Evolutionary conservation across 371 early-diverging fungal genomes (phyloP).

Genomic region (Mucor plumbeus): DNA sequence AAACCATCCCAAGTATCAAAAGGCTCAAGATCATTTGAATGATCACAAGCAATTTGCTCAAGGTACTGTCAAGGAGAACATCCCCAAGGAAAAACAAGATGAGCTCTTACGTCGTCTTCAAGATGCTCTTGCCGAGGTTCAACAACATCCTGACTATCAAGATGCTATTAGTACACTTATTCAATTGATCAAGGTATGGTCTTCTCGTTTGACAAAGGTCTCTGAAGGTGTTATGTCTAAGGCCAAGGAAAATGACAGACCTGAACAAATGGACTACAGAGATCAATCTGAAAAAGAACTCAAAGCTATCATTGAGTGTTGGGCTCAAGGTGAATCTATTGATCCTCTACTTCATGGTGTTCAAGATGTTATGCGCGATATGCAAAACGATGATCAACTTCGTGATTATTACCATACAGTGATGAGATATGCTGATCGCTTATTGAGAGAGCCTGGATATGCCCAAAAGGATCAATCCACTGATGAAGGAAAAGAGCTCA

Average conservation of each 20-base stretch:
- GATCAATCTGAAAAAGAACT: constrained; percentile 46
- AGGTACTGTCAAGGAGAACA: constrained; percentile 29
- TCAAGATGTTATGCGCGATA: constrained; percentile 36
- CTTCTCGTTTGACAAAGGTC: constrained; percentile 31
- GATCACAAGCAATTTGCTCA: constrained; percentile 23
- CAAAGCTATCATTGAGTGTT: constrained; percentile 58
- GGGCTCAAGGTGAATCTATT: constrained; percentile 57
- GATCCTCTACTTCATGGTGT: constrained; percentile 48
- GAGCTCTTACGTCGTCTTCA: constrained; percentile 52
- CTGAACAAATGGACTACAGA: constrained; percentile 18
- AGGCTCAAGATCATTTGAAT: background rate
- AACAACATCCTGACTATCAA: constrained; percentile 58
- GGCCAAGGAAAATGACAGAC: constrained; percentile 16
- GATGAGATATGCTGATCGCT: constrained; percentile 26
- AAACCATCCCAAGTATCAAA: constrained; percentile 11
- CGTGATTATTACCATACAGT: constrained; percentile 42
- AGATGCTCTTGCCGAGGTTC: constrained; percentile 49
- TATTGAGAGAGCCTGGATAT: constrained; percentile 40
- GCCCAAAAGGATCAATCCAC: constrained; percentile 30
- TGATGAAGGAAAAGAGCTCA: constrained; percentile 36
- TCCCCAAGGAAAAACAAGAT: constrained; percentile 51
- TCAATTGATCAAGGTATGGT: constrained; percentile 44
- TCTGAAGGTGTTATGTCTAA: constrained; percentile 18
- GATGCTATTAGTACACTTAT: constrained; percentile 52
- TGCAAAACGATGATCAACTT: constrained; percentile 40